These are phyloP conservation scores for Thinopyrum elongatum DNA, from an alignment of 176 grass and related monocot species.

Conservation along the genomic window DNA sequence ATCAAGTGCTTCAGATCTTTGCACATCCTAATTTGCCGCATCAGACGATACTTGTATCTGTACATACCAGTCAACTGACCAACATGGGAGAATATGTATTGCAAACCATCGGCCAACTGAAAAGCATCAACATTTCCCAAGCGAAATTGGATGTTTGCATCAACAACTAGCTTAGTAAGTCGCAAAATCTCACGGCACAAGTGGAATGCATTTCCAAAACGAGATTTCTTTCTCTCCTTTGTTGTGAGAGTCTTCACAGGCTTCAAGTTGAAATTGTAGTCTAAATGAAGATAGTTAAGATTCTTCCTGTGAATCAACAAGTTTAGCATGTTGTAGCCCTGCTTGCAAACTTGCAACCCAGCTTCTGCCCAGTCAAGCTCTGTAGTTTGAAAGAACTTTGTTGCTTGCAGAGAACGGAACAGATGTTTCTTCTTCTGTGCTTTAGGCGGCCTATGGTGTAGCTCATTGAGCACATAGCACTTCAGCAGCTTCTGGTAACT, in stretches of 20 bases:
- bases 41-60: conserved; percentile 91
- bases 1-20: conserved; percentile 99
- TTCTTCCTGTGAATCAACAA: conserved; percentile 99
- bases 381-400: conserved; percentile 98
- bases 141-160: conserved; percentile 97
- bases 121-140: conserved; percentile 97
- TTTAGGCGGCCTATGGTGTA: conserved; percentile 93
- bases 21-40: conserved; percentile 99
- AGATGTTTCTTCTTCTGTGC: conserved; percentile 98
- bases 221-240: conserved; percentile 98
- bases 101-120: conserved; percentile 94
- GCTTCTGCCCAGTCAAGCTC: conserved; percentile 98
- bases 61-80: conserved; percentile 99
- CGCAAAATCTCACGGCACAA: conserved; percentile 95
- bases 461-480: conserved; percentile 94
- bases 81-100: conserved; percentile 98
- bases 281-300: conserved; percentile 96
- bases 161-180: conserved; percentile 93
- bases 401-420: conserved; percentile 91
- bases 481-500: conserved; percentile 97
- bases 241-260: conserved; percentile 99
- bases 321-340: conserved; percentile 99
- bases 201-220: conserved; percentile 99
- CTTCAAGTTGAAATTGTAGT: conserved; percentile 99
- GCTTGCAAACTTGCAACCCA: conserved; percentile 95